A percentile compares a stretch with the other conserved stretches of the same genome.
phyloP scores from a whole-genome alignment of 352 stramenopile genomes.

The Phytophthora crassamura region DNA sequence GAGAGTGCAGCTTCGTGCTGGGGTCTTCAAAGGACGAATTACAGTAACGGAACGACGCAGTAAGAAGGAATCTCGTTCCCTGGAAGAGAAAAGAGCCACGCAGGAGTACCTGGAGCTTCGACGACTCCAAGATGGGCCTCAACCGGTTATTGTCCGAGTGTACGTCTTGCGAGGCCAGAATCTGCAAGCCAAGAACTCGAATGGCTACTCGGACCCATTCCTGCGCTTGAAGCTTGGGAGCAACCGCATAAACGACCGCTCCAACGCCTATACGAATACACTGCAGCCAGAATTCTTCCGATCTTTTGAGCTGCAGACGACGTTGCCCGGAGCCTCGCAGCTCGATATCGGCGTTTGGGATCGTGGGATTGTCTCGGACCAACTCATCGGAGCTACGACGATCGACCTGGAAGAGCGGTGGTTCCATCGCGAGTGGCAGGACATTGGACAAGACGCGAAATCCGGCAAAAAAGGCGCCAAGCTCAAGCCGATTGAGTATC shows the following conservation, averaged over 20 bases:
- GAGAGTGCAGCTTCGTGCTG: constrained; percentile 63
- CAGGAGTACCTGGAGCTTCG: constrained; percentile 32
- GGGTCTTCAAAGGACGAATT: constrained; percentile 86
- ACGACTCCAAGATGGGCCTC: constrained; percentile 45
- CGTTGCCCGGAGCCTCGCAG: constrained; percentile 77
- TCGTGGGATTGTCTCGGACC: constrained; percentile 75
- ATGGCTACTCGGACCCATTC: constrained; percentile 85
- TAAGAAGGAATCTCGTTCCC: constrained; percentile 16
- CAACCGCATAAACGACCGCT: constrained; percentile 66
- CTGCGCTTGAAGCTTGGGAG: constrained; percentile 80
- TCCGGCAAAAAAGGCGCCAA: constrained; percentile 8
- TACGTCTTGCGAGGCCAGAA: constrained; percentile 79
- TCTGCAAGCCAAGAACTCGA: constrained; percentile 81
- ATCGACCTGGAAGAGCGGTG: constrained; percentile 95
- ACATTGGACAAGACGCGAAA: constrained; percentile 42
- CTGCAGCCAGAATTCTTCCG: constrained; percentile 84
- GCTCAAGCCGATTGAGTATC: constrained; percentile 90
- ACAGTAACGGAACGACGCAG: constrained; percentile 49
- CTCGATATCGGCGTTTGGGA: constrained; percentile 86
- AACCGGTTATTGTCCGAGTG: constrained; percentile 68
- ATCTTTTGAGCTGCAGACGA: constrained; percentile 70
- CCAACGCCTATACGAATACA: constrained; percentile 75
- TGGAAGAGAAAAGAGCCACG: constrained; percentile 31
- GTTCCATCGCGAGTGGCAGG: constrained; percentile 91
- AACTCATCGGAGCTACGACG: constrained; percentile 91